Percentiles rank a stretch among this genome's conserved stretches.
Conservation (phyloP, 2,329 filamentous ascomycete species). For the Colletotrichum lupini region DNA sequence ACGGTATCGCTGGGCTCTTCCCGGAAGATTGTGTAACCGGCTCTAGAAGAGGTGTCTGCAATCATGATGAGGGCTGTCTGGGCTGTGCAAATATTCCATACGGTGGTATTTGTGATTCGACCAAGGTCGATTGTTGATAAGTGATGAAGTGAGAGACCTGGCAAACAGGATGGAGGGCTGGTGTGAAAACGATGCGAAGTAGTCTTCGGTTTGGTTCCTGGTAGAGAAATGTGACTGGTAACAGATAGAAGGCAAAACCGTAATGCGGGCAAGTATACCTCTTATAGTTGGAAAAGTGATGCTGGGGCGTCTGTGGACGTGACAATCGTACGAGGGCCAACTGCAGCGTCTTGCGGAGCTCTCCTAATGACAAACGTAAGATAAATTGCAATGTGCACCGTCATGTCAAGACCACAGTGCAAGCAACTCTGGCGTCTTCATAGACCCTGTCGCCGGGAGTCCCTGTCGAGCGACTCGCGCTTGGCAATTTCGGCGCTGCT, state of each 20-base stretch:
- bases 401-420: background rate
- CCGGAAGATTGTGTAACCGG: constrained; percentile 58
- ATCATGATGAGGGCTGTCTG: constrained; percentile 47
- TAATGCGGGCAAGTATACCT: background rate
- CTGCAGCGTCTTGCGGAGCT: background rate
- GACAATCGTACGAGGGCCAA: background rate
- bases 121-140: constrained; percentile 14
- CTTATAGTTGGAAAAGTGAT: background rate
- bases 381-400: background rate
- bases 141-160: constrained; percentile 1
- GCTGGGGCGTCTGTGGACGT: background rate
- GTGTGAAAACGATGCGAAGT: background rate
- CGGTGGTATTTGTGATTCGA: constrained; percentile 10
- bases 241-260: background rate
- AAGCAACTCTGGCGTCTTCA: background rate
- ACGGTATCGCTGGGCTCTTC: constrained; percentile 52
- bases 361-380: background rate
- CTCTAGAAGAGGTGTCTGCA: constrained; percentile 54
- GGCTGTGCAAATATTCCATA: constrained; percentile 15
- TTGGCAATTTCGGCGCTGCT: constrained; percentile 2
- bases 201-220: background rate
- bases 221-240: background rate
- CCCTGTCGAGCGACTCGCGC: background rate
- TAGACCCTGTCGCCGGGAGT: background rate
- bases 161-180: background rate